Base-by-base conservation (phyloP, 805 yeast genomes). In the Saitoella complicata region DNA sequence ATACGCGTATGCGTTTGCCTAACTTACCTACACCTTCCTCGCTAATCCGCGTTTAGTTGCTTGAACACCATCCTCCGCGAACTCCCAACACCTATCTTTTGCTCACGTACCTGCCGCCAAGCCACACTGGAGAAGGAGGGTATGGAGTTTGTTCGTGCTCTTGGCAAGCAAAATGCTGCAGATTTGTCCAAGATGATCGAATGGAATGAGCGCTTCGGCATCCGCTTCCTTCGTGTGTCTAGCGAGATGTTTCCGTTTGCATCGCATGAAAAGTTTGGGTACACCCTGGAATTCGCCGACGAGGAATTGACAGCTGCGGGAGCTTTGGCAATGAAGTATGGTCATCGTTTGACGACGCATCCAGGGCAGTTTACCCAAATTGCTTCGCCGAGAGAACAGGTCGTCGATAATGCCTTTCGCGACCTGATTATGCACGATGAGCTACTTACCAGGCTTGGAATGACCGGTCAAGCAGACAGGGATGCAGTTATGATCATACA, bases 291-390 rank as follows among this genome's bases (percentile, higher is more conserved):
- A 41, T 41, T 32, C 31, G 43, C 43, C 11, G 38, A 41, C n/a
- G 34, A 32, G 12, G 30, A 32, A 12, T 29, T 41, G n/a, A 29
- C 30, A 11, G 43, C 11, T 10, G 43, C 21, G 13, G 43, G 43
- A 5, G 12, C 21, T 10, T 30, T 41, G 10, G 43, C 38, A 5
- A 41, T 33, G 12, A n/a, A 9, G 11, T 41, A 32, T 30, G 12
- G 31, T 11, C 43, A 41, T 12, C 43, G 43, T 7, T 12, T 41
- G 6, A 32, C 43, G 4, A 41, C 29, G 39, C 43, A 41, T 41
- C 43, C 43, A 7, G 43, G 43, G 10, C 43, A 41, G 38, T 41
- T 33, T 29, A 41, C 43, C 6, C 43, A 41, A 29, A 32, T 41
- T 12, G 43, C 43, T 6, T 12, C 32, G 5, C 43, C 43, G 7